Evolutionary conservation across 352 stramenopile species (phyloP).

Genomic region (Globisporangium alternatum): DNA sequence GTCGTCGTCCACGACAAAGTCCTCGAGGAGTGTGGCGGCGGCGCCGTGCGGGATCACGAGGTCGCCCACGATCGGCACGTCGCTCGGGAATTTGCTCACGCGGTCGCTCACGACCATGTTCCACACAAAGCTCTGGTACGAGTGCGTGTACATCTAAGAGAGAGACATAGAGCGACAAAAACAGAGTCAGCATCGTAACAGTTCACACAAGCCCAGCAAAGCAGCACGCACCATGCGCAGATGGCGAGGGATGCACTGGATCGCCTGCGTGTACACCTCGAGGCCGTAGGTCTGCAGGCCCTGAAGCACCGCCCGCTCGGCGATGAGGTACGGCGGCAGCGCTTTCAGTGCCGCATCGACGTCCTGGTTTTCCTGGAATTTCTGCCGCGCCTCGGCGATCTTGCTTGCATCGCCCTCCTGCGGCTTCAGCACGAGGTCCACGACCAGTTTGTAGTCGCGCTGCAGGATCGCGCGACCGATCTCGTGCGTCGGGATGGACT

Average conservation of each 20-base stretch:
- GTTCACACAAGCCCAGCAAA: background rate
- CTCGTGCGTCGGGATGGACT: slow-evolving; percentile 82
- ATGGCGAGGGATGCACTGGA: slow-evolving; percentile 79
- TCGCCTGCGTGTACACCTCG: slow-evolving; percentile 52
- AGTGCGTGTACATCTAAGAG: slow-evolving; percentile 82
- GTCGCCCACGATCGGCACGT: slow-evolving; percentile 86
- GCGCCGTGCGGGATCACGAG: slow-evolving; percentile 71
- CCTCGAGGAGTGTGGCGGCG: slow-evolving; percentile 15
- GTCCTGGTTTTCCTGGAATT: slow-evolving; percentile 65
- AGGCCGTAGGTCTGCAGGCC: slow-evolving; percentile 59
- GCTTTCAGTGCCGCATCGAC: slow-evolving; percentile 50
- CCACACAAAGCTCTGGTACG: slow-evolving; percentile 96
- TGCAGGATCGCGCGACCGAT: slow-evolving; percentile 93
- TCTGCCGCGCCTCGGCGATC: slow-evolving; percentile 62
- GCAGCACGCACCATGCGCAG: slow-evolving; percentile 65
- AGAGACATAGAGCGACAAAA: background rate
- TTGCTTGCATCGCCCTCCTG: slow-evolving; percentile 75
- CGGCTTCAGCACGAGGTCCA: slow-evolving; percentile 89
- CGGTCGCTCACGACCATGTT: slow-evolving; percentile 91
- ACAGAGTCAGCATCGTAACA: background rate
- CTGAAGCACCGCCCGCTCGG: slow-evolving; percentile 67
- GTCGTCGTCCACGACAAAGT: slow-evolving; percentile 32
- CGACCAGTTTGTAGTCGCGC: slow-evolving; percentile 88
- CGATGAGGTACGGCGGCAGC: slow-evolving; percentile 80
- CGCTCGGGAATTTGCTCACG: slow-evolving; percentile 66